phyloP scores from a whole-genome alignment of 805 yeast genomes.

The Kazachstania africana region DNA sequence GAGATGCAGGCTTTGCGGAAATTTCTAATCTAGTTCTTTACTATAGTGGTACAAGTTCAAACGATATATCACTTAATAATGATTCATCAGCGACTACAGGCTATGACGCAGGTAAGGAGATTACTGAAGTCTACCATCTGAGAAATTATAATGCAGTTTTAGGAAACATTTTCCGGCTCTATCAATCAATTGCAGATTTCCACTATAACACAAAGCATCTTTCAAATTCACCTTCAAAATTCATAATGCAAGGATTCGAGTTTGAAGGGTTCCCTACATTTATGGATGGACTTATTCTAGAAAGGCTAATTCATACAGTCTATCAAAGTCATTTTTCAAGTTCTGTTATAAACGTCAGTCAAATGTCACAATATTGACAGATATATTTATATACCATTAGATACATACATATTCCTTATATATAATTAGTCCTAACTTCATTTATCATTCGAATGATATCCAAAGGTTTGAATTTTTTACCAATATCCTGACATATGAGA shows the following conservation, averaged over 20 bases:
- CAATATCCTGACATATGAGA: conserved; percentile 20
- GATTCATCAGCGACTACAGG: neutral
- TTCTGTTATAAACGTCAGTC: conserved; percentile 12
- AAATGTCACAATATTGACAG: conserved; percentile 6
- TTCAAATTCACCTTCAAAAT: conserved; percentile 13
- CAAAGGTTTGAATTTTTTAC: conserved; percentile 27
- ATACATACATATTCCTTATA: no score
- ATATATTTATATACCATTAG: no score
- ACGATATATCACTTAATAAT: conserved; percentile 5
- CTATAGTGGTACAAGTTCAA: conserved; percentile 18
- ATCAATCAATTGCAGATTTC: conserved; percentile 23
- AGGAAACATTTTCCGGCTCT: conserved; percentile 22
- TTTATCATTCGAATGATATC: conserved; percentile 12
- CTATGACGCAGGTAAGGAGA: conserved; percentile 17
- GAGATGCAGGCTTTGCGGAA: conserved; percentile 27
- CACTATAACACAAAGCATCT: conserved; percentile 18
- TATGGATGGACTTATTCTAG: conserved; percentile 17
- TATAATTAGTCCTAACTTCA: conserved; percentile 19
- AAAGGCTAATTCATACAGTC: conserved; percentile 18
- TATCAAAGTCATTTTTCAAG: conserved; percentile 16
- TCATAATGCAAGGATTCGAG: conserved; percentile 18
- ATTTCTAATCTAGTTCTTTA: conserved; percentile 22
- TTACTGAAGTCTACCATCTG: conserved; percentile 24
- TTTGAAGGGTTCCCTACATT: conserved; percentile 24
- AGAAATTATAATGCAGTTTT: conserved; percentile 23